A percentile compares a stretch with the other conserved stretches of the same genome.
Conservation (phyloP, 208 protist species). For the Trypanosoma vivax region DNA sequence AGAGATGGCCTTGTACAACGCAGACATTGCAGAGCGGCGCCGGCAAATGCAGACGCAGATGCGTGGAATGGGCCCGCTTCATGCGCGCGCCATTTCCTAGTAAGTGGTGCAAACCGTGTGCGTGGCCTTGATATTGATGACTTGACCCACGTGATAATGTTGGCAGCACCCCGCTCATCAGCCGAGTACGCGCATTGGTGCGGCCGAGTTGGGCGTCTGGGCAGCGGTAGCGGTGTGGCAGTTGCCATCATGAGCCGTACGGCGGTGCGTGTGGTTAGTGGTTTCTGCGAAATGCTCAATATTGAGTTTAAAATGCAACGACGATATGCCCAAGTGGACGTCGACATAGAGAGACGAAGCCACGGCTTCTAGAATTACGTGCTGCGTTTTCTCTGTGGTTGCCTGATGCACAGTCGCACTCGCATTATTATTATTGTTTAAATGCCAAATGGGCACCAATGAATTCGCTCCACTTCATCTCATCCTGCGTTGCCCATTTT, state of each 20-base stretch:
- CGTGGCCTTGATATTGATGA: constrained; percentile 65
- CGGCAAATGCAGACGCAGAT: neutral
- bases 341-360: constrained; percentile 39
- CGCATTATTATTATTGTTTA: too few species aligned
- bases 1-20: too few species aligned
- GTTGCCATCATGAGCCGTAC: constrained; percentile 53
- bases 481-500: too few species aligned
- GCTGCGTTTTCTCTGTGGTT: neutral
- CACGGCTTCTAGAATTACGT: constrained; percentile 10
- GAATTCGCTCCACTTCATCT: too few species aligned
- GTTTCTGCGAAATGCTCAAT: constrained; percentile 57
- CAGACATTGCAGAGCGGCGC: neutral
- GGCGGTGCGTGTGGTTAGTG: constrained; percentile 41
- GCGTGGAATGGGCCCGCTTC: neutral
- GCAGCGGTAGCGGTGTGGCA: constrained; percentile 38
- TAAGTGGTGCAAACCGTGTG: constrained; percentile 39
- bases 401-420: neutral
- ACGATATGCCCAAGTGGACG: constrained; percentile 45
- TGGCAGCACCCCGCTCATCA: constrained; percentile 41
- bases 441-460: too few species aligned
- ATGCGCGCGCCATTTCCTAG: constrained; percentile 26
- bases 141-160: constrained; percentile 73
- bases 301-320: constrained; percentile 48
- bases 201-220: constrained; percentile 79
- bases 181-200: constrained; percentile 85